A percentile compares a stretch with the other conserved stretches of the same genome.
These are phyloP conservation scores for Tulasnella sp. DNA, from an alignment of 768 basidiomycete species.

Conservation along the genomic window DNA sequence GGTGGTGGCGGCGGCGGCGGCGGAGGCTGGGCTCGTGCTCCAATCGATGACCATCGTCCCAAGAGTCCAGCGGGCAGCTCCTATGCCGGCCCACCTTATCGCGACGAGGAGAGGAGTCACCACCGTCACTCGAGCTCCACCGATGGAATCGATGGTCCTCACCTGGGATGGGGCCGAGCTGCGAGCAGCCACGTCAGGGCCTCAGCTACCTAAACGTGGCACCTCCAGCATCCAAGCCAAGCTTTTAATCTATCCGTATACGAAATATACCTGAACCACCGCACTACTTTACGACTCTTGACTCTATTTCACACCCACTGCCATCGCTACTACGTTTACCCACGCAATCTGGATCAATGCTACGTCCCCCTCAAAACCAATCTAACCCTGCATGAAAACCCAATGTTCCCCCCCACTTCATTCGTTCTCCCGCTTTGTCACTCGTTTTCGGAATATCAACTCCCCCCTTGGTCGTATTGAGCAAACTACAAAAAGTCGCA, in stretches of 20 bases:
- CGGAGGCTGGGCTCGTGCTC: not conserved
- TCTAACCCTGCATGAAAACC: not conserved
- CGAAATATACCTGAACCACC: not conserved
- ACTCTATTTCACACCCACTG: not conserved
- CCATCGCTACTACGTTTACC: not conserved
- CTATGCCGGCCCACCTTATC: not conserved
- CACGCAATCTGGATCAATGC: not conserved
- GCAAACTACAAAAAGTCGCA: not conserved
- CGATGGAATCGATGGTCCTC: not conserved
- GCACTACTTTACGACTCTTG: not conserved
- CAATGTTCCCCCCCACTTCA: not conserved
- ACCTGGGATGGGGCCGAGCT: not conserved
- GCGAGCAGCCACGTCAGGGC: conserved; percentile 1
- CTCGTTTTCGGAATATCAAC: not conserved
- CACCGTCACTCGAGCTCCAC: not conserved
- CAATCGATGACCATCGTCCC: not conserved
- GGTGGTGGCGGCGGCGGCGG: not conserved
- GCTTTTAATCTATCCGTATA: not conserved
- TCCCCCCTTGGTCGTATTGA: not conserved
- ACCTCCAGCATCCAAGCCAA: not conserved
- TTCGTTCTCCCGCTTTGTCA: not conserved
- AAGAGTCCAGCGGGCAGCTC: not conserved
- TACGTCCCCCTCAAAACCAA: too few relatives aligned
- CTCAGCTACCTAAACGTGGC: not conserved
- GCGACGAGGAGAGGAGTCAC: not conserved